phyloP scores from a whole-genome alignment of 2,329 filamentous ascomycete species.

The Ceratocystis colombiana region DNA sequence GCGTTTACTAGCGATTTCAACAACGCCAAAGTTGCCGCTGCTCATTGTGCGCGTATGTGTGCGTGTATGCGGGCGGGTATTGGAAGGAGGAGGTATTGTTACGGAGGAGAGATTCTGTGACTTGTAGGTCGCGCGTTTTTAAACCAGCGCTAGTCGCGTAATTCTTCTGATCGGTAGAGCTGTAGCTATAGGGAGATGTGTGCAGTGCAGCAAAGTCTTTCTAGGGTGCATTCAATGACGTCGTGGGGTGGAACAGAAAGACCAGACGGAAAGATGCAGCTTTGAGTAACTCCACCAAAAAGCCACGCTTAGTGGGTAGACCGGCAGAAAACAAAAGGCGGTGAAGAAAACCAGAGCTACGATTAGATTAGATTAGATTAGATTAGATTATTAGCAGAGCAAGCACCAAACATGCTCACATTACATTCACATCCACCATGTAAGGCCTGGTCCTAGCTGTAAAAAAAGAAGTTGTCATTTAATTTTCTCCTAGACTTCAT shows the following conservation, averaged over 20 bases:
- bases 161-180: too few species aligned
- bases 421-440: neutral
- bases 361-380: slow-evolving; percentile 3
- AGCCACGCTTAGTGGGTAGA: neutral
- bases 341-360: neutral
- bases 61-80: neutral
- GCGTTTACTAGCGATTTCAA: slow-evolving; percentile 65
- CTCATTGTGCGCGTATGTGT: slow-evolving; percentile 1
- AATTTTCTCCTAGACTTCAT: slow-evolving; percentile 22
- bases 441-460: neutral
- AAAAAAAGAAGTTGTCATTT: slow-evolving; percentile 15
- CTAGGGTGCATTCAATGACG: neutral
- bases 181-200: too few species aligned
- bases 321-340: slow-evolving; percentile 5
- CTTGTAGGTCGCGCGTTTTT: too few species aligned
- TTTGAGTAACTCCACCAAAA: neutral
- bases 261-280: neutral
- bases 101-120: too few species aligned
- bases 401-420: neutral
- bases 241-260: neutral
- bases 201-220: neutral
- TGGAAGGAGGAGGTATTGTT: neutral
- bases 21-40: slow-evolving; percentile 65
- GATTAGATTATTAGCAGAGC: neutral
- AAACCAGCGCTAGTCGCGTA: too few species aligned